These are phyloP conservation scores for Smittium mucronatum DNA, from an alignment of 371 early-diverging fungal genomes.

Conservation along the genomic window DNA sequence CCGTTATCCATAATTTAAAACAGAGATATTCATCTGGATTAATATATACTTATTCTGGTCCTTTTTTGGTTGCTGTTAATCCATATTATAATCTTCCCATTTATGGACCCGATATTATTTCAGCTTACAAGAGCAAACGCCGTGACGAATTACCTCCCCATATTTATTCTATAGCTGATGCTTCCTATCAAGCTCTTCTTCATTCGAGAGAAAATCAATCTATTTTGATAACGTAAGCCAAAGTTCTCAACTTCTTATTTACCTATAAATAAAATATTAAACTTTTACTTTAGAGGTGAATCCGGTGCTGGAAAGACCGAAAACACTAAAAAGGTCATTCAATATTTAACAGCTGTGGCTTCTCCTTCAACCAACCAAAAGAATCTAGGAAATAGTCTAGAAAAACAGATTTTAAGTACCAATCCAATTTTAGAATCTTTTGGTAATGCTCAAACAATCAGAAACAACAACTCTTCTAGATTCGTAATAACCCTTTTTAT, in stretches of 20 bases:
- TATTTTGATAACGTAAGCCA: slow-evolving; percentile 83
- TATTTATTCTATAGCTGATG: slow-evolving; percentile 90
- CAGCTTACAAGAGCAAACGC: slow-evolving; percentile 70
- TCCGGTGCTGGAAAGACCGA: slow-evolving; percentile 99
- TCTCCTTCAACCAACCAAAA: slow-evolving; percentile 16
- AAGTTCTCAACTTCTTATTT: background rate
- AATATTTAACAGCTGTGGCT: slow-evolving; percentile 89
- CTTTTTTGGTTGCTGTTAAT: slow-evolving; percentile 98
- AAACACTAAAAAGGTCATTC: slow-evolving; percentile 99
- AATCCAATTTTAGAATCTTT: slow-evolving; percentile 99
- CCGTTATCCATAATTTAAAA: slow-evolving; percentile 92
- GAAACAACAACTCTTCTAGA: slow-evolving; percentile 99
- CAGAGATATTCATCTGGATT: slow-evolving; percentile 79
- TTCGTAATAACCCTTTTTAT: no score
- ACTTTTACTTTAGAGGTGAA: slow-evolving; percentile 70
- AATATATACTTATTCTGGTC: slow-evolving; percentile 99
- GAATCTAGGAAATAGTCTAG: slow-evolving; percentile 45
- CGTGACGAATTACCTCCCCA: slow-evolving; percentile 89
- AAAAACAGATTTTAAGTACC: slow-evolving; percentile 89
- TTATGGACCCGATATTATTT: slow-evolving; percentile 73
- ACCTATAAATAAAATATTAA: background rate
- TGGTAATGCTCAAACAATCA: slow-evolving; percentile 98
- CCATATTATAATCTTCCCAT: slow-evolving; percentile 93
- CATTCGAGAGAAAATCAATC: slow-evolving; percentile 92
- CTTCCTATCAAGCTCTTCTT: slow-evolving; percentile 92